These are phyloP conservation scores for Populus hybrid DNA, from an alignment of 441 rosid species.

Conservation along the genomic window DNA sequence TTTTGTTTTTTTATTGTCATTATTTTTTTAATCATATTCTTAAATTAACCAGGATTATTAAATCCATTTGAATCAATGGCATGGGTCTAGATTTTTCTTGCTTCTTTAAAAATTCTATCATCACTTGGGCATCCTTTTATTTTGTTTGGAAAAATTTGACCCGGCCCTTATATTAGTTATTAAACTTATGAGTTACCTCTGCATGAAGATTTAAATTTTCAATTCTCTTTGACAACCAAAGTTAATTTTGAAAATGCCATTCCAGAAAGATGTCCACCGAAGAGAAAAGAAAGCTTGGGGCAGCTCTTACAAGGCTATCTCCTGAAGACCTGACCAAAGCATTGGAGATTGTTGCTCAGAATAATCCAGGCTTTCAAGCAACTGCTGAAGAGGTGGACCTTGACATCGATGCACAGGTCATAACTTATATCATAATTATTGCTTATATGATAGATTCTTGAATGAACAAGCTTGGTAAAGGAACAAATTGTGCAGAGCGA, in stretches of 20 bases:
- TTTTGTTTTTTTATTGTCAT: neutral
- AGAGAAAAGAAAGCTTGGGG: conserved; percentile 83
- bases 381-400: conserved; percentile 89
- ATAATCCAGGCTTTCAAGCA: conserved; percentile 73
- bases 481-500: conserved; percentile 50
- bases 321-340: conserved; percentile 87
- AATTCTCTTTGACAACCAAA: neutral
- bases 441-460: neutral
- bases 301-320: conserved; percentile 63
- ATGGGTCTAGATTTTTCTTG: neutral
- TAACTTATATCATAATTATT: neutral
- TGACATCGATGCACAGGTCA: conserved; percentile 86
- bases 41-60: neutral
- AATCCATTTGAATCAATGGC: neutral
- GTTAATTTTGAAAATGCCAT: conserved; percentile 14
- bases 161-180: neutral
- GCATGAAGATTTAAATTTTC: neutral
- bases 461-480: neutral
- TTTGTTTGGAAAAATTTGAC: neutral
- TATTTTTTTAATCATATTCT: neutral
- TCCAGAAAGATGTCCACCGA: conserved; percentile 85
- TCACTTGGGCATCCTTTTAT: neutral
- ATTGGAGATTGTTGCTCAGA: conserved; percentile 84
- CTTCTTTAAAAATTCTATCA: too few relatives aligned
- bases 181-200: neutral